A percentile compares a stretch with the other conserved stretches of the same genome.
Conservation (phyloP, 495 filamentous ascomycete species). For the Paragyromitra xinjiangensis region DNA sequence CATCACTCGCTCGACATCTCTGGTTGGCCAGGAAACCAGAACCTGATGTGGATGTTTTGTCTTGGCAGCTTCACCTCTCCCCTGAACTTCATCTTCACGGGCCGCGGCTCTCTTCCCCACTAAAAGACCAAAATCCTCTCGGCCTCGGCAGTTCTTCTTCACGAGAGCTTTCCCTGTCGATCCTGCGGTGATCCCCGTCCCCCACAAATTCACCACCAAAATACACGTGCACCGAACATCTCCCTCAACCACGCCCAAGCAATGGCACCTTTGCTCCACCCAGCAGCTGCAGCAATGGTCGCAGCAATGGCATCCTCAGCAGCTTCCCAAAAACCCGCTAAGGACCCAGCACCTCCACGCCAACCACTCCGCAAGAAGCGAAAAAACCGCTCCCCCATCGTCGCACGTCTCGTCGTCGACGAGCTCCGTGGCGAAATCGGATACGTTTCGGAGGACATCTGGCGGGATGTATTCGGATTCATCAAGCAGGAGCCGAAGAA, state of each 20-base stretch:
- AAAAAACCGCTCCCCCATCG: constrained; percentile 67
- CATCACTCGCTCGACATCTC: constrained; percentile 32
- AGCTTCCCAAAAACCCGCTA: constrained; percentile 6
- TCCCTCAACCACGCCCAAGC: background rate
- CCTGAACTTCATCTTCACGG: constrained; percentile 34
- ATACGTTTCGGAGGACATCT: constrained; percentile 85
- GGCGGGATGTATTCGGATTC: constrained; percentile 78
- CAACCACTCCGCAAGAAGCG: constrained; percentile 50
- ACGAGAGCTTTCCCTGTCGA: constrained; percentile 27
- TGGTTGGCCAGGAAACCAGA: constrained; percentile 37
- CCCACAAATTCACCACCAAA: background rate
- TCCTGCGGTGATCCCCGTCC: constrained; percentile 25
- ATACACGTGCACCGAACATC: background rate
- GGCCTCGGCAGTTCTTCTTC: constrained; percentile 27
- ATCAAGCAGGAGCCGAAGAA: constrained; percentile 58
- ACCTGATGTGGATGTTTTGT: constrained; percentile 4
- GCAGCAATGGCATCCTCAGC: constrained; percentile 46
- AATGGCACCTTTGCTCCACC: constrained; percentile 47
- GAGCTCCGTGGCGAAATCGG: constrained; percentile 88
- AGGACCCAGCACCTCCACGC: constrained; percentile 36
- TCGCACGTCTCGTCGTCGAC: constrained; percentile 77
- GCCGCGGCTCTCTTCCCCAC: constrained; percentile 31
- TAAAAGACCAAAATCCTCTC: constrained; percentile 18
- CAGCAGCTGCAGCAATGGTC: constrained; percentile 40
- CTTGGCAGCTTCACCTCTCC: constrained; percentile 18